Evolutionary conservation across 176 grass and related monocot genomes (phyloP).

Genomic region (Tuctoria greenei): DNA sequence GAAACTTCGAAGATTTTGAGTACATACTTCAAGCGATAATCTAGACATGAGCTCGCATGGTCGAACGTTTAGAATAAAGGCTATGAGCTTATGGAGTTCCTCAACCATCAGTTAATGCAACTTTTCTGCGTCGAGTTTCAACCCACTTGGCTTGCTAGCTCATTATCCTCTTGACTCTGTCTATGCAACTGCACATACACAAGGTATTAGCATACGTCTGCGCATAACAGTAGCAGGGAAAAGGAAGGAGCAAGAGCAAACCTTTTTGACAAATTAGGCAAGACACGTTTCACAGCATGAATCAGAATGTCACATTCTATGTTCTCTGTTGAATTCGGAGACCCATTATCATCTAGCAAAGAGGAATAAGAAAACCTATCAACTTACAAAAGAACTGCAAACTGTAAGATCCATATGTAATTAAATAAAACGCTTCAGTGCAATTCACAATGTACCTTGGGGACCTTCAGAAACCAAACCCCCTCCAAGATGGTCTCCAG

Average conservation of each 20-base stretch:
- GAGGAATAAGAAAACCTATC: constrained; percentile 21
- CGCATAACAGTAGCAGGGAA: not conserved
- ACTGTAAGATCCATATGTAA: not conserved
- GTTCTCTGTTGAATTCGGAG: constrained; percentile 22
- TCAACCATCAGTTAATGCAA: not conserved
- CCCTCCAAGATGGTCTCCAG: constrained; percentile 44
- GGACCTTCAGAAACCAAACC: constrained; percentile 23
- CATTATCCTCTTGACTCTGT: constrained; percentile 45
- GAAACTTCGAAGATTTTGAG: no score
- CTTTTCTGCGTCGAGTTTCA: not conserved
- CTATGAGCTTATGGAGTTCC: not conserved
- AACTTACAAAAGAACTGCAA: constrained; percentile 3
- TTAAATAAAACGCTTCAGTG: constrained; percentile 18
- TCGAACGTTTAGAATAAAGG: not conserved
- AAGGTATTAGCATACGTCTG: constrained; percentile 20
- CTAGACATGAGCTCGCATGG: not conserved
- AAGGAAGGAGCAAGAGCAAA: not conserved
- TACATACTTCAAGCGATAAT: not conserved
- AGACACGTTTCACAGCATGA: constrained; percentile 41
- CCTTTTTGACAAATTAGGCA: constrained; percentile 65
- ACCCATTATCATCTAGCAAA: constrained; percentile 25
- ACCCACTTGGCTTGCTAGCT: not conserved
- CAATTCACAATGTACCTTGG: constrained; percentile 33
- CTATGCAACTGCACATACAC: constrained; percentile 41
- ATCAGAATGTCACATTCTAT: constrained; percentile 45